Evolutionary conservation across 768 basidiomycete species (phyloP).

Genomic region (Dictyophora rubrovolvata): DNA sequence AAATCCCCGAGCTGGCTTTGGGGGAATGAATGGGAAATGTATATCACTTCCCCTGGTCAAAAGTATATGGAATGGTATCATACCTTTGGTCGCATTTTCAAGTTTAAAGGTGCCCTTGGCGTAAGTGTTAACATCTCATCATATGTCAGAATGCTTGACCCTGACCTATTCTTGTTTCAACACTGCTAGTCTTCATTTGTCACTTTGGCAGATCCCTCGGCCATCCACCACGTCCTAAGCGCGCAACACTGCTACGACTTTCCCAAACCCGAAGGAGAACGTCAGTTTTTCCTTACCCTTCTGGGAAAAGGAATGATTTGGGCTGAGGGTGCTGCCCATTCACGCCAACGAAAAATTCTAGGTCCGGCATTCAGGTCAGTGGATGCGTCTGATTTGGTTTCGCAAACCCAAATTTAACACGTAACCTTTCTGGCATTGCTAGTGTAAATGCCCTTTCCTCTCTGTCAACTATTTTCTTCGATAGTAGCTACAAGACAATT

Average conservation of each 20-base stretch:
- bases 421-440: background rate
- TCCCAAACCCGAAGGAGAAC: conserved; percentile 52
- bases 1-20: conserved; percentile 38
- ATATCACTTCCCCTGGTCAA: conserved; percentile 39
- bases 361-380: conserved; percentile 11
- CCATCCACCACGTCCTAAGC: conserved; percentile 46
- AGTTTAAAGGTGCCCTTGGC: conserved; percentile 48
- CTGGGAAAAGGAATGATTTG: conserved; percentile 22
- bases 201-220: conserved; percentile 44
- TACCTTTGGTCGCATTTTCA: conserved; percentile 43
- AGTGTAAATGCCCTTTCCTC: conserved; percentile 10
- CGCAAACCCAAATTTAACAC: background rate
- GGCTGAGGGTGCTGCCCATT: conserved; percentile 24
- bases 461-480: conserved; percentile 12
- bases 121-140: conserved; percentile 24
- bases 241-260: conserved; percentile 43
- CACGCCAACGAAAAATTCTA: conserved; percentile 10
- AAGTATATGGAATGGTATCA: conserved; percentile 45
- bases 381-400: background rate
- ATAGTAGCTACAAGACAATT: conserved; percentile 11
- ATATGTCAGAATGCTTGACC: background rate
- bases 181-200: conserved; percentile 41
- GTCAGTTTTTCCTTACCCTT: conserved; percentile 45
- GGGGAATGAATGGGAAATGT: conserved; percentile 56
- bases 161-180: conserved; percentile 1